A percentile compares a stretch with the other conserved stretches of the same genome.
phyloP scores from a whole-genome alignment of 1,284 basidiomycete genomes.

The Ustilago cynodontis region DNA sequence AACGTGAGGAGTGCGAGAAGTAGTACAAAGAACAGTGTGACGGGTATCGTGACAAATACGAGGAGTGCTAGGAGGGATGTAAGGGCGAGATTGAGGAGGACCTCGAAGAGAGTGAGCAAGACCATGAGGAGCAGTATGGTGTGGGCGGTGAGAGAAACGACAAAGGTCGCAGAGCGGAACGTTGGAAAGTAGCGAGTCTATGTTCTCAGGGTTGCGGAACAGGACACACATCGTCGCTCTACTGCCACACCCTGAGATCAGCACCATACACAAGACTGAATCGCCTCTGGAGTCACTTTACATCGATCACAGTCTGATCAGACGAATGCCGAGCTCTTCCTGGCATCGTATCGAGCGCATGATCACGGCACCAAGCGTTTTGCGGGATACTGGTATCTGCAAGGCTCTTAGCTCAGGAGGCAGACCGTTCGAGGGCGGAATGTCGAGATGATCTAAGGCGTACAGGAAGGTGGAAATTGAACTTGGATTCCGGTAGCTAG shows the following conservation, averaged over 20 bases:
- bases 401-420: too few relatives aligned
- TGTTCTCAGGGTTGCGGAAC: neutral
- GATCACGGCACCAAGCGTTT: neutral
- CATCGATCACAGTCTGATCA: slow-evolving; percentile 1
- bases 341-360: too few relatives aligned
- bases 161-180: neutral
- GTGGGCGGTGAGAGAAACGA: neutral
- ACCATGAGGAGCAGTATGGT: neutral
- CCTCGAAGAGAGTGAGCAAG: neutral
- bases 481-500: neutral
- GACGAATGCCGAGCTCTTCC: neutral
- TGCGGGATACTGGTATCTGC: neutral
- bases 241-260: too few relatives aligned
- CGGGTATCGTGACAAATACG: too few relatives aligned
- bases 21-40: too few relatives aligned
- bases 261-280: too few relatives aligned
- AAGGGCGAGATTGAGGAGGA: neutral
- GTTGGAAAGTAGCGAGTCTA: neutral
- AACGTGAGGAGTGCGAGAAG: too few relatives aligned
- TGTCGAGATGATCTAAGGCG: too few relatives aligned
- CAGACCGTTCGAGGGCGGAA: too few relatives aligned
- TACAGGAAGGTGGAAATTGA: neutral
- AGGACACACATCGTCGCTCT: too few relatives aligned
- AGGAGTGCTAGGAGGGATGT: neutral
- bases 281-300: too few relatives aligned